A percentile compares a stretch with the other conserved stretches of the same genome.
Evolutionary conservation across 2,329 filamentous ascomycete species (phyloP).

Genomic region (Alternaria triticina): DNA sequence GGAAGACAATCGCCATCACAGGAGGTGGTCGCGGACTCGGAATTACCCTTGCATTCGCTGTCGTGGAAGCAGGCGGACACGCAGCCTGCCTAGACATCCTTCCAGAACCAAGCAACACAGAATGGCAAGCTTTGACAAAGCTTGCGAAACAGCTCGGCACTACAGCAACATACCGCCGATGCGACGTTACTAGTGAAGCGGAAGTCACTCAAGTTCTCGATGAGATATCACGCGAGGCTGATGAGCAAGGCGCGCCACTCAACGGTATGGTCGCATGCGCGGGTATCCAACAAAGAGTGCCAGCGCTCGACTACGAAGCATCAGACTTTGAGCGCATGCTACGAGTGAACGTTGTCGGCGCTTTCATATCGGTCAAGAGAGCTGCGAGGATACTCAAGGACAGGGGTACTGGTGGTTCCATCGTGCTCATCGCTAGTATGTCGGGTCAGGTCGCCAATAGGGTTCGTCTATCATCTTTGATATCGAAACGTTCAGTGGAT

Average conservation of each 20-base stretch:
- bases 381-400: conserved; percentile 60
- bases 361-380: conserved; percentile 45
- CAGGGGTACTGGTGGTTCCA: conserved; percentile 62
- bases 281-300: conserved; percentile 57
- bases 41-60: conserved; percentile 57
- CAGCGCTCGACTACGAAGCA: conserved; percentile 56
- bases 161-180: conserved; percentile 51
- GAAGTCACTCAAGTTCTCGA: conserved; percentile 47
- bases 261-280: conserved; percentile 56
- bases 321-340: conserved; percentile 45
- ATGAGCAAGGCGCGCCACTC: conserved; percentile 42
- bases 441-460: conserved; percentile 20
- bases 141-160: conserved; percentile 47
- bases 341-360: conserved; percentile 48
- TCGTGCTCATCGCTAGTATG: conserved; percentile 62
- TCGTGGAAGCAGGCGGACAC: conserved; percentile 58
- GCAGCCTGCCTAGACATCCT: conserved; percentile 59
- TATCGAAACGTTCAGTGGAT: not conserved
- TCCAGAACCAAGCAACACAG: conserved; percentile 42
- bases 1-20: conserved; percentile 57
- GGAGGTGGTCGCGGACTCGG: conserved; percentile 61
- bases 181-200: conserved; percentile 57
- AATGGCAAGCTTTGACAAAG: conserved; percentile 55
- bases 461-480: not conserved
- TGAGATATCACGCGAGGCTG: conserved; percentile 46